A percentile compares a stretch with the other conserved stretches of the same genome.
phyloP scores from a whole-genome alignment of 2,329 filamentous ascomycete species.

The Colletotrichum tropicale region DNA sequence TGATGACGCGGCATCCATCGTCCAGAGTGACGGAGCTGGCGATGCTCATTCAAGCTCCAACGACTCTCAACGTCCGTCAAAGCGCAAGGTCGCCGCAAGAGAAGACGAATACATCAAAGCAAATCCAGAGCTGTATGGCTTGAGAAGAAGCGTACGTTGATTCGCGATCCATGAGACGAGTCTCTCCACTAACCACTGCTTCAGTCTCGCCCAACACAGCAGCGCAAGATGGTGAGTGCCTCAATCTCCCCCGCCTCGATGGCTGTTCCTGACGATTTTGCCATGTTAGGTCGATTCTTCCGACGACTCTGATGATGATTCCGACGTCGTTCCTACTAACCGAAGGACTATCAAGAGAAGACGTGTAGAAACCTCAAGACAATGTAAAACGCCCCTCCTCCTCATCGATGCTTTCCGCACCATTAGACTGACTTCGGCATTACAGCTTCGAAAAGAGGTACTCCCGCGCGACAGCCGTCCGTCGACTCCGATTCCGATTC shows the following conservation, averaged over 20 bases:
- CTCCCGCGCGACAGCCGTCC: constrained; percentile 59
- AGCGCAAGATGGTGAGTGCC: constrained; percentile 59
- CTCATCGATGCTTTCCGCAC: background rate
- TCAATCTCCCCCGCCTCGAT: background rate
- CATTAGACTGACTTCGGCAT: background rate
- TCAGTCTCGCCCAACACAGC: constrained; percentile 62
- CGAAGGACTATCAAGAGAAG: constrained; percentile 71
- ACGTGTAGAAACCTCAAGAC: constrained; percentile 68
- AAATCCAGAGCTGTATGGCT: constrained; percentile 93
- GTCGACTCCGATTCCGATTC: constrained; percentile 66
- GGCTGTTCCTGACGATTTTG: constrained; percentile 24
- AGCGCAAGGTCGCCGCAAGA: constrained; percentile 72
- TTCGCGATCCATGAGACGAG: constrained; percentile 12
- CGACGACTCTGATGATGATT: constrained; percentile 75
- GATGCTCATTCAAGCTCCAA: constrained; percentile 71
- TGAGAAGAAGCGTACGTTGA: constrained; percentile 83
- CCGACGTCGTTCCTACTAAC: constrained; percentile 65
- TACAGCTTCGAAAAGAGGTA: constrained; percentile 64
- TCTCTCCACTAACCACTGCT: background rate
- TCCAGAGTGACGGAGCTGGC: constrained; percentile 48
- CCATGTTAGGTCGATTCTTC: constrained; percentile 47
- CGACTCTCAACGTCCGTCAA: constrained; percentile 70
- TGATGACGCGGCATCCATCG: constrained; percentile 45
- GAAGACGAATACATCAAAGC: constrained; percentile 86
- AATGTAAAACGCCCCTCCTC: constrained; percentile 52